Evolutionary conservation across 345 rosid genomes (phyloP), one percentile per base, ranked within the genome.

Genomic region (Gossypium australe): DNA sequence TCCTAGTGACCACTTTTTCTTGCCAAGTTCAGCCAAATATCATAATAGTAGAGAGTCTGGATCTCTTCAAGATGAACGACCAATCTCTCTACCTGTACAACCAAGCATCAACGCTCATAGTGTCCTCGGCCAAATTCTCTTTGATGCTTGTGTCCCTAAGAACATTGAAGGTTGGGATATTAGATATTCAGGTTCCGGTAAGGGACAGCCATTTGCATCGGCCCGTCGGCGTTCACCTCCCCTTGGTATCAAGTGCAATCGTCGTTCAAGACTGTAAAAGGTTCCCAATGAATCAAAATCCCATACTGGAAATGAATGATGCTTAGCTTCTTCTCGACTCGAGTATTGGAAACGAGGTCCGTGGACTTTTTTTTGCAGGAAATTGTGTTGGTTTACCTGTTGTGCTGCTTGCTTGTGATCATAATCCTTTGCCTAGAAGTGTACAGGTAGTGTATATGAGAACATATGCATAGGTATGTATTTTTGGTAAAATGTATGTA

Each of bases 111-210:
- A 84, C 48, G 93, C 94, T 0, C 94, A 91, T 76, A 84, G 97
- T 64, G 89, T 93, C 72, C 98, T 95, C 16, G 99, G 99, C 5
- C 84, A 93, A 49, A 77, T 90, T 78, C 88, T 95, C 29, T 93
- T 90, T 77, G 99, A 95, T 79, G 89, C 85, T 1, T 91, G 97
- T 43, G 88, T 95, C 51, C 99, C 98, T 12, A 95, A 85, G 88
- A 93, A 91, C 18, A 86, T 95, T 10, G 99, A 95, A 83, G 99
- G 98, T 0, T 93, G 99, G 99, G 99, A 95, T 86, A 81, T 93
- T 55, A 93, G 94, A 78, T 89, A 90, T 51, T 81, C 86, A 0
- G 88, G 96, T 61, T 86, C 88, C 64, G 65, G 86, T 20, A 92
- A 92, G 14, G 91, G 93, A 48, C 94, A 89, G 76, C 96, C 92